Conservation (phyloP, 495 filamentous ascomycete species). For the Annulohypoxylon moriforme region DNA sequence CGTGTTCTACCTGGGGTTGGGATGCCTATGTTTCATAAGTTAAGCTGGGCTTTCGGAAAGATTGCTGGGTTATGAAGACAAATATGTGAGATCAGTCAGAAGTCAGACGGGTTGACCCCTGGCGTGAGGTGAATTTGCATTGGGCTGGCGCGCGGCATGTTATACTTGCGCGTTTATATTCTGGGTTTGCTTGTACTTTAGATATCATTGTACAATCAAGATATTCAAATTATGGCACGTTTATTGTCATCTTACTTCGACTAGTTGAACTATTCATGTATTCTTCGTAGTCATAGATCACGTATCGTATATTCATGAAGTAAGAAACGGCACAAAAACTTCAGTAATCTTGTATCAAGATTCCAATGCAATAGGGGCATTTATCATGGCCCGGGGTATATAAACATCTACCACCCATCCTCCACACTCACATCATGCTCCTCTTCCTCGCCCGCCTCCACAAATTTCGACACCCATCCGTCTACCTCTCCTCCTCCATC, state of each 20-base stretch:
- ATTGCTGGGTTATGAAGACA: not conserved
- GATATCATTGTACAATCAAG: conserved; percentile 30
- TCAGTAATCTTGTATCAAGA: not conserved
- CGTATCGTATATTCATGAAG: not conserved
- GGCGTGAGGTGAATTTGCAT: conserved; percentile 29
- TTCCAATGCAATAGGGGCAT: conserved; percentile 13
- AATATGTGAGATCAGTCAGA: not conserved
- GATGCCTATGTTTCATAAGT: conserved; percentile 92
- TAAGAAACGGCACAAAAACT: too few species aligned
- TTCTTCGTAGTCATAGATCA: not conserved
- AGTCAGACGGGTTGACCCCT: not conserved
- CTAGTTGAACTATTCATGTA: not conserved
- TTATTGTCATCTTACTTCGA: conserved; percentile 10
- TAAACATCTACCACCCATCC: conserved; percentile 17
- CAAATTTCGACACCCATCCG: conserved; percentile 44
- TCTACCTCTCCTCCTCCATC: conserved; percentile 47
- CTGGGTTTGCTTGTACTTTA: conserved; percentile 26
- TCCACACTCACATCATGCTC: conserved; percentile 33
- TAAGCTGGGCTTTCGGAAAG: not conserved
- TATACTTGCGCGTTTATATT: not conserved
- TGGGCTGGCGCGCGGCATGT: conserved; percentile 24
- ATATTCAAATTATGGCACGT: conserved; percentile 1
- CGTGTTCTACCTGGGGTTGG: conserved; percentile 94
- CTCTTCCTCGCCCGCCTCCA: conserved; percentile 43
- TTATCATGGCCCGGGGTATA: not conserved